Conservation (phyloP, 805 yeast species). For the Candida orba region DNA sequence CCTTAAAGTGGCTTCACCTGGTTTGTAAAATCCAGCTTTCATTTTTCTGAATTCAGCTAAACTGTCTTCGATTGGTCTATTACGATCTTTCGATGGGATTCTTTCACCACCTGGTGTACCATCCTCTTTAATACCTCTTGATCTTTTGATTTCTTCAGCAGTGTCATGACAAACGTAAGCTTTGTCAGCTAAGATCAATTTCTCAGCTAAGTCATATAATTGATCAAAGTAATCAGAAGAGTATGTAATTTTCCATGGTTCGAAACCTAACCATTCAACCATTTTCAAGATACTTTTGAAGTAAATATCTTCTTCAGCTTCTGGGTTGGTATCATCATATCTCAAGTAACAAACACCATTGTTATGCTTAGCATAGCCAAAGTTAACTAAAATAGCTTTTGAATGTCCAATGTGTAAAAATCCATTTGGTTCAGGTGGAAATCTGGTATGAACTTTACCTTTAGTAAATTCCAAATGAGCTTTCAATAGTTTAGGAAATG, state of each 20-base stretch:
- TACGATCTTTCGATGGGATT: constrained; percentile 72
- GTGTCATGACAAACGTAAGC: constrained; percentile 95
- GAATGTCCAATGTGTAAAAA: constrained; percentile 96
- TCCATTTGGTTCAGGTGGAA: constrained; percentile 99
- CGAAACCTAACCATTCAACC: constrained; percentile 90
- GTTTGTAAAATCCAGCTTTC: constrained; percentile 83
- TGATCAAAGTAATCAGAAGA: constrained; percentile 93
- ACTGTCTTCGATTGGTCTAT: constrained; percentile 63
- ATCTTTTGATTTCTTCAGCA: constrained; percentile 79
- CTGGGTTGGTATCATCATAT: constrained; percentile 97
- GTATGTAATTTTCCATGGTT: constrained; percentile 91
- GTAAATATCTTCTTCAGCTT: constrained; percentile 92
- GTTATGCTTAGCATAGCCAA: constrained; percentile 89
- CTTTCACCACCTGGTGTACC: constrained; percentile 95
- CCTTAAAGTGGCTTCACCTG: constrained; percentile 91
- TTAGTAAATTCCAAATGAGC: constrained; percentile 72
- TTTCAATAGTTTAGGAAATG: constrained; percentile 73
- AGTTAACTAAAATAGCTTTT: constrained; percentile 95
- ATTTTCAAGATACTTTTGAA: constrained; percentile 78
- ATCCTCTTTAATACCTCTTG: constrained; percentile 86
- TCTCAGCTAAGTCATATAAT: constrained; percentile 84
- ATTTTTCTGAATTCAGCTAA: constrained; percentile 77
- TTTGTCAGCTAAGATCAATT: constrained; percentile 56
- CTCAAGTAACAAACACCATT: constrained; percentile 87
- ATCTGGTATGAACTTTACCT: constrained; percentile 85